Percentiles rank a stretch among this genome's conserved stretches.
Conservation (phyloP, 805 yeast genomes). For the Hanseniaspora opuntiae region DNA sequence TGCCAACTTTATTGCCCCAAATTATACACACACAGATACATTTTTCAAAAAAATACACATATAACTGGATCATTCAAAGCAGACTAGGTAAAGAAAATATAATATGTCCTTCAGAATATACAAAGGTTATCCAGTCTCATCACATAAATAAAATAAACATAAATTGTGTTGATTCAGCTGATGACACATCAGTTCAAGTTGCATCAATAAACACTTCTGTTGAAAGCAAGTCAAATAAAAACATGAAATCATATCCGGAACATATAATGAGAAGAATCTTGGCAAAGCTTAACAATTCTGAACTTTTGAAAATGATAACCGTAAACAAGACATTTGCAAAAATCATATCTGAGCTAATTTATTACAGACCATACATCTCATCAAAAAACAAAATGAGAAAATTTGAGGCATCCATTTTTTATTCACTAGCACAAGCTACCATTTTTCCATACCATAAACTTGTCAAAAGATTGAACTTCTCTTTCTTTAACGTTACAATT, state of each 20-base stretch:
- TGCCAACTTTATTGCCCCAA: not conserved
- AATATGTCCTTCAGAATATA: not conserved
- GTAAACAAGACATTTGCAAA: not conserved
- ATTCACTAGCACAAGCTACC: conserved; percentile 2
- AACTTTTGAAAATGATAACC: not conserved
- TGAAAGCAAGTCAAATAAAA: not conserved
- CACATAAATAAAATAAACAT: not conserved
- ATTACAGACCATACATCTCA: conserved; percentile 8
- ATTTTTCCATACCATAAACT: not conserved
- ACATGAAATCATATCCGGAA: not conserved
- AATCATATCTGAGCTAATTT: conserved; percentile 1
- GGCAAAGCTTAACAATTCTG: not conserved
- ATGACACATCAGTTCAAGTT: not conserved
- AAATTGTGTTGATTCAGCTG: not conserved
- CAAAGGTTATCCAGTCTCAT: not conserved
- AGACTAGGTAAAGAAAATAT: not conserved
- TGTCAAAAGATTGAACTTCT: conserved; percentile 8
- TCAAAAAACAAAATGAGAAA: not conserved
- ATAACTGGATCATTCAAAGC: conserved; percentile 1
- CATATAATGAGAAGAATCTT: conserved; percentile 4
- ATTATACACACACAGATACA: not conserved
- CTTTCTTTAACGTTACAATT: not conserved
- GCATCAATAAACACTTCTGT: not conserved
- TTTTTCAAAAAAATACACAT: not conserved
- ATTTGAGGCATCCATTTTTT: not conserved